Conservation (phyloP, 2,329 filamentous ascomycete genomes). For the Aspergillus pseudotamarii region DNA sequence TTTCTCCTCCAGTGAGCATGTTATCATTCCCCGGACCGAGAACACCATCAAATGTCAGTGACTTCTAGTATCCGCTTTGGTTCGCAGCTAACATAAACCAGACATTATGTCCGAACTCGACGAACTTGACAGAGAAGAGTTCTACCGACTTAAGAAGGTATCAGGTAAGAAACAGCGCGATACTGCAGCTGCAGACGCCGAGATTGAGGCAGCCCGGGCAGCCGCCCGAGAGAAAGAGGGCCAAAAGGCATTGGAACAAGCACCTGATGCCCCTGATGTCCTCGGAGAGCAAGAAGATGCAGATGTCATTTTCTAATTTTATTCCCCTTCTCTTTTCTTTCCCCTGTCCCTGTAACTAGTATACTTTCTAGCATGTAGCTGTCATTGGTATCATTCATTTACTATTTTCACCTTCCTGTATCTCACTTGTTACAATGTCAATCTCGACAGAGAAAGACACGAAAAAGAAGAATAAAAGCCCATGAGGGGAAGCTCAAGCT, state of each 20-base stretch:
- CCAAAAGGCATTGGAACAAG: constrained; percentile 36
- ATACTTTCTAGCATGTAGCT: constrained; percentile 24
- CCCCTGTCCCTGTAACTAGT: constrained; percentile 21
- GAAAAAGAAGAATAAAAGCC: neutral
- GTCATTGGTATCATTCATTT: constrained; percentile 16
- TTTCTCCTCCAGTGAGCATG: constrained; percentile 45
- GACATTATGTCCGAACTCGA: constrained; percentile 98
- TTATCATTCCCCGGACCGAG: constrained; percentile 96
- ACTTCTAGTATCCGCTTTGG: neutral
- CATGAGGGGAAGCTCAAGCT: neutral
- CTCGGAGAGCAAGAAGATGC: constrained; percentile 76
- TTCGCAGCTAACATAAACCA: constrained; percentile 32
- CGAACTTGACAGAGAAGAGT: constrained; percentile 95
- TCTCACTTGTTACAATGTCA: constrained; percentile 5
- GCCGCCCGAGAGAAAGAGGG: constrained; percentile 44
- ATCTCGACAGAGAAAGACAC: neutral
- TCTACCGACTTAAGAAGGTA: constrained; percentile 96
- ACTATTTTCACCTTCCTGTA: constrained; percentile 3
- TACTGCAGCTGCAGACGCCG: constrained; percentile 69
- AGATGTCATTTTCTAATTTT: constrained; percentile 76
- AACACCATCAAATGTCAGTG: constrained; percentile 95
- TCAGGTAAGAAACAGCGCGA: constrained; percentile 82
- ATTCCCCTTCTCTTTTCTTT: constrained; percentile 12
- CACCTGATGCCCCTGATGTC: constrained; percentile 63
- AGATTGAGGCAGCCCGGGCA: constrained; percentile 65